Base-by-base conservation (phyloP, 768 basidiomycete genomes). In the Lactarius quietus region DNA sequence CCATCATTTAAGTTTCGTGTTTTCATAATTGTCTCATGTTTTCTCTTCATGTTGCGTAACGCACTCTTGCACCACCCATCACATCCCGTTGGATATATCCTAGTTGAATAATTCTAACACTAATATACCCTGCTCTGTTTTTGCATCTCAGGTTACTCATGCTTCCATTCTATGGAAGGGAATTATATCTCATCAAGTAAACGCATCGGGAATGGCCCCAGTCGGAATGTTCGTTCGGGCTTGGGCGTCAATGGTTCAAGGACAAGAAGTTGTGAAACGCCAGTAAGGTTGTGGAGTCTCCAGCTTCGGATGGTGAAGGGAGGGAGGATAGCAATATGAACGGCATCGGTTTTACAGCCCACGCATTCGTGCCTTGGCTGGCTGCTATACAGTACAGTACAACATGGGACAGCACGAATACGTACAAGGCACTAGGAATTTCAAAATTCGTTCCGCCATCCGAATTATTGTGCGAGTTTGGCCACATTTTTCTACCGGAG, bases 101-200 rank as follows among this genome's bases (percentile, higher is more conserved):
- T 68, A 68, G 45, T 65, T 65, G 64, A 66, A 66, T 68, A 62
- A 61, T 61, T 66, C 60, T 66, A 68, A 43, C 67, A 66, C 59
- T 68, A 68, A 68, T 68, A 68, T 68, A 68, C 67, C 67, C 67
- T 57, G 45, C 66, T 57, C 53, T 57, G 66, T 51, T 62, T 33
- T 52, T 29, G 33, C 60, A 57, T 45, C 52, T 58, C 65, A 61
- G 54, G 43, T 36, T 36, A 53, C 59, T 28, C 48, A 53, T 3
- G 35, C 60, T 65, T 65, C 64, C 56, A 56, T 62, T 29, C 26
- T 53, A 54, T 66, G 61, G 65, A 66, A 66, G 65, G 48, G 6
- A 53, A 26, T 51, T 12, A 29, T 53, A 58, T 66, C 39, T 62
- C 48, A 36, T 62, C 26, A 10, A 29, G 36, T 62, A 17, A 48